Percentiles rank a stretch among this genome's conserved stretches.
These are phyloP conservation scores for Paecilomyces variotii DNA, from an alignment of 2,329 filamentous ascomycete species.

Conservation along the genomic window DNA sequence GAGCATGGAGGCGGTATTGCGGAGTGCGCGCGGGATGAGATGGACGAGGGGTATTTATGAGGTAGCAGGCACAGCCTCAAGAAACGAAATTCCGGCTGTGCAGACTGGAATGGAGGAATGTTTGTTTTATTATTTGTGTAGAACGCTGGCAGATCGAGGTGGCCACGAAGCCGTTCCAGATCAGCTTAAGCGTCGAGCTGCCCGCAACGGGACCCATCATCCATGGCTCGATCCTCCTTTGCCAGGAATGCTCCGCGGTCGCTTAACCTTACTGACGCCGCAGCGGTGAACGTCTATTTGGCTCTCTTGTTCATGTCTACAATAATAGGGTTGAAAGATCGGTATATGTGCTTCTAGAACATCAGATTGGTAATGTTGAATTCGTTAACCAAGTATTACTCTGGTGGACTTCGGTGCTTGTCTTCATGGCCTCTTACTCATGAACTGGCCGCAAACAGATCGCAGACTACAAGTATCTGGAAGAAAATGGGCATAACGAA, in stretches of 20 bases:
- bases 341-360: too few relatives aligned
- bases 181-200: neutral
- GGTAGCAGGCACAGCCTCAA: conserved; percentile 6
- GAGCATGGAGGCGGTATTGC: conserved; percentile 28
- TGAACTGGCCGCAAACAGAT: too few relatives aligned
- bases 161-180: conserved; percentile 3
- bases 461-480: too few relatives aligned
- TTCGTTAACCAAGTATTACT: too few relatives aligned
- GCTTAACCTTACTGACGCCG: neutral
- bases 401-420: too few relatives aligned
- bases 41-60: conserved; percentile 2
- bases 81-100: neutral
- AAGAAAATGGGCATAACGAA: too few relatives aligned
- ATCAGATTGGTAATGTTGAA: too few relatives aligned
- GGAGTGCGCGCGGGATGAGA: conserved; percentile 4
- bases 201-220: conserved; percentile 1
- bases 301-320: neutral
- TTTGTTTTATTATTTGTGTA: neutral
- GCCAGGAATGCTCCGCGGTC: neutral
- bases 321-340: too few relatives aligned
- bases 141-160: neutral
- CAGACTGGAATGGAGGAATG: neutral
- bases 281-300: neutral
- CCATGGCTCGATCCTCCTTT: neutral
- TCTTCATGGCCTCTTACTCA: too few relatives aligned